Percentiles rank a stretch among this genome's conserved stretches.
These are phyloP conservation scores for Saraca asoca DNA, from an alignment of 331 rosid species.

Conservation along the genomic window DNA sequence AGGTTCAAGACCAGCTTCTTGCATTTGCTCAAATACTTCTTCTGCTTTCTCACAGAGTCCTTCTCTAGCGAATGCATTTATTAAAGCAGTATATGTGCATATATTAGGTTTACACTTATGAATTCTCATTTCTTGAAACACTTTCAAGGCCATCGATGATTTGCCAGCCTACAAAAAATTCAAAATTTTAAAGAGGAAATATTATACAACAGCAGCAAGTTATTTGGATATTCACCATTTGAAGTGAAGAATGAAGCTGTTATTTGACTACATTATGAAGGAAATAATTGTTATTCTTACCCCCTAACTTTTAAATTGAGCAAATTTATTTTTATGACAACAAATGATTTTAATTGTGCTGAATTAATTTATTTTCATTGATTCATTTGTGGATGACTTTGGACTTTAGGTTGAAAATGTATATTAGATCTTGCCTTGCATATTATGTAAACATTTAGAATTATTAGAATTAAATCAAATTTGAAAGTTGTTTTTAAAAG, in stretches of 20 bases:
- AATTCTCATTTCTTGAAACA: constrained; percentile 71
- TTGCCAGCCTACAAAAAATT: constrained; percentile 66
- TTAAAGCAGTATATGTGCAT: constrained; percentile 85
- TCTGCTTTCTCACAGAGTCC: constrained; percentile 96
- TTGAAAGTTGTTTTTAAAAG: too few relatives aligned
- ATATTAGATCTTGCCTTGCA: too few relatives aligned
- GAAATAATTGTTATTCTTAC: too few relatives aligned
- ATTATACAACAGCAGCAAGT: background rate
- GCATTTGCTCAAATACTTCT: constrained; percentile 89
- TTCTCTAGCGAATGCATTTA: constrained; percentile 93
- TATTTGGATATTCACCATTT: background rate
- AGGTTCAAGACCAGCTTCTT: constrained; percentile 83
- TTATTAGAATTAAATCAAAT: too few relatives aligned
- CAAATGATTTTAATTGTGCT: too few relatives aligned
- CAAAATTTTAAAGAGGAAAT: constrained; percentile 16
- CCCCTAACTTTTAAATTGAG: too few relatives aligned
- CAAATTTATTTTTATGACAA: too few relatives aligned
- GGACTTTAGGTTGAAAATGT: too few relatives aligned
- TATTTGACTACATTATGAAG: too few relatives aligned
- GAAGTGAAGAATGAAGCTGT: background rate
- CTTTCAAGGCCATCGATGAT: constrained; percentile 69
- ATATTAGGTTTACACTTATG: constrained; percentile 76
- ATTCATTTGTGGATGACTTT: too few relatives aligned
- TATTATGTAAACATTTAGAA: too few relatives aligned
- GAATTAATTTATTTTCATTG: too few relatives aligned